Percentiles rank a stretch among this genome's conserved stretches.
phyloP scores from a whole-genome alignment of 2,329 filamentous ascomycete species.

The Stylonectria norvegica region DNA sequence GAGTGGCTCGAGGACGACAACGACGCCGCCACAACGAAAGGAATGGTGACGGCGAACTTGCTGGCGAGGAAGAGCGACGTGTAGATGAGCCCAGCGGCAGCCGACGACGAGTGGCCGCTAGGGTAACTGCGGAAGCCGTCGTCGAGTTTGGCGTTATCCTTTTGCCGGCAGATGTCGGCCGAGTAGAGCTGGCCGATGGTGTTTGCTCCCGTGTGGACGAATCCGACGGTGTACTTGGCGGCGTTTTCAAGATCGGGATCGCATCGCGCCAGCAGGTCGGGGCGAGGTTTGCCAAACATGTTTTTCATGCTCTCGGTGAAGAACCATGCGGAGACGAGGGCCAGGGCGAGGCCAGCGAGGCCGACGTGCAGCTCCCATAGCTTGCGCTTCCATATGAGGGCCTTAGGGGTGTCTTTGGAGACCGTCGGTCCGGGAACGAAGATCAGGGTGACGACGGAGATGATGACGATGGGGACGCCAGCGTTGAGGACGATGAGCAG shows the following conservation, averaged over 20 bases:
- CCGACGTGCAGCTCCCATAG: slow-evolving; percentile 88
- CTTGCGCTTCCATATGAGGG: slow-evolving; percentile 73
- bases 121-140: slow-evolving; percentile 82
- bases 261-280: slow-evolving; percentile 79
- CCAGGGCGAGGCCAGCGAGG: slow-evolving; percentile 75
- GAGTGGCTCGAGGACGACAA: slow-evolving; percentile 57
- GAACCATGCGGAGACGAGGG: slow-evolving; percentile 69
- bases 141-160: slow-evolving; percentile 57
- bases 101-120: slow-evolving; percentile 56
- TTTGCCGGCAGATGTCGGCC: slow-evolving; percentile 71
- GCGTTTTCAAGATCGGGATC: slow-evolving; percentile 67
- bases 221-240: slow-evolving; percentile 58
- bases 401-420: slow-evolving; percentile 57
- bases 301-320: slow-evolving; percentile 86
- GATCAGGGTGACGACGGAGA: slow-evolving; percentile 64
- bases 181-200: slow-evolving; percentile 66
- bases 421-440: slow-evolving; percentile 72
- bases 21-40: slow-evolving; percentile 57
- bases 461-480: slow-evolving; percentile 62
- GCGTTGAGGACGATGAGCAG: slow-evolving; percentile 63
- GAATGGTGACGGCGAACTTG: slow-evolving; percentile 73
- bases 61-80: slow-evolving; percentile 82
- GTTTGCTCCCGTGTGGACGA: slow-evolving; percentile 51
- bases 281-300: slow-evolving; percentile 65
- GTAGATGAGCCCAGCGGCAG: slow-evolving; percentile 79